Evolutionary conservation across 2,329 filamentous ascomycete species (phyloP), one percentile per base, ranked within the genome.

Genomic region (Fusarium sp.): DNA sequence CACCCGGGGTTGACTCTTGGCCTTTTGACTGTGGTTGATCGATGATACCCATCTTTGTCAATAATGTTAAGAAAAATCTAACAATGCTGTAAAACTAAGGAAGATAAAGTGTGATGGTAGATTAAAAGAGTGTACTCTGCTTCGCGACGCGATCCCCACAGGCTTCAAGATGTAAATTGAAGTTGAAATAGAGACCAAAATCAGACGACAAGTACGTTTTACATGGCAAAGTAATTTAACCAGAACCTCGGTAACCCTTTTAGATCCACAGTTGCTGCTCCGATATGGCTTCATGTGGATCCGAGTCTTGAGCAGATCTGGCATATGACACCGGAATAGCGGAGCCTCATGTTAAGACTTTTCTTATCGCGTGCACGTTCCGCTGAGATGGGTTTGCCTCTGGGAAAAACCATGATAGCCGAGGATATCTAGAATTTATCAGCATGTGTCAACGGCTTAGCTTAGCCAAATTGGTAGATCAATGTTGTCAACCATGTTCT

Each of bases 321-420:
- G 34, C 34, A 37, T 37, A 37, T 37, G 34, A 37, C 34, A 37
- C 34, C 34, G 34, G 34, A 37, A 37, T 37, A 37, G 34, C 34
- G 34, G 34, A 37, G 34, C 34, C 34, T 37, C 34, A 37, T 37
- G 34, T n/a, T 7, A 37, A 37, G 34, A n/a, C 4, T 37, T 37
- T 37, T 37, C 34, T 37, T 37, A 37, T 37, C 34, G 34, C 10
- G 34, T 37, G 34, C 34, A 37, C 34, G 34, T 37, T 37, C 34
- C 34, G 34, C 34, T 37, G 18, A 4, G 34, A 37, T n/a, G 34
- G 5, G 5, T 37, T n/a, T 37, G 34, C 34, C 18, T 37, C 34
- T 1, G 5, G 18, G 12, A n/a, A 7, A 7, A n/a, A 10, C 5
- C 34, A 37, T 7, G 0, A n/a, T 12, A 37, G 4, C 34, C 34